phyloP scores from a whole-genome alignment of 2,329 filamentous ascomycete genomes.

The Fusarium lateritium region DNA sequence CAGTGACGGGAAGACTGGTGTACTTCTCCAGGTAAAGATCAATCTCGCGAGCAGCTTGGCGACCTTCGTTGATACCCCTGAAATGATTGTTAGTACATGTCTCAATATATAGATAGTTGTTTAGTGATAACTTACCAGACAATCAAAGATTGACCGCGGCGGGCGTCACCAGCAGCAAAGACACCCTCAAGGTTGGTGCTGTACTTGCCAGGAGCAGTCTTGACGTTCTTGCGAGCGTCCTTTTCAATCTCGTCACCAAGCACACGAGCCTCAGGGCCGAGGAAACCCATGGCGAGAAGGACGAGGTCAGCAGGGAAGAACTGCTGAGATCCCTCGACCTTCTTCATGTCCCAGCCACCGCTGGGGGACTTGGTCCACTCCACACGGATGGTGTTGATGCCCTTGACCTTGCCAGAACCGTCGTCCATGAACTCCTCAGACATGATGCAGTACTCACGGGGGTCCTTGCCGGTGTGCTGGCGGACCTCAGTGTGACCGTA shows the following conservation, averaged over 20 bases:
- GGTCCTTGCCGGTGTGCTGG: conserved; percentile 95
- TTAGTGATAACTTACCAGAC: conserved; percentile 79
- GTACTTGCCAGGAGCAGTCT: conserved; percentile 91
- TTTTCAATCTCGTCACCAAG: conserved; percentile 91
- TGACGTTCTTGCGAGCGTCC: conserved; percentile 94
- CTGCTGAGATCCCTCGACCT: conserved; percentile 91
- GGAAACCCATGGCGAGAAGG: conserved; percentile 96
- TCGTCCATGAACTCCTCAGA: conserved; percentile 96
- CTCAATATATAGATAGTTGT: neutral
- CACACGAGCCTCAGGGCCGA: conserved; percentile 91
- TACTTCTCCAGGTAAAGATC: conserved; percentile 87
- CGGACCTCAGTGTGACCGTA: conserved; percentile 97
- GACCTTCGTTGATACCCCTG: conserved; percentile 97
- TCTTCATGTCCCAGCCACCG: conserved; percentile 99
- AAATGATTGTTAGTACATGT: conserved; percentile 13
- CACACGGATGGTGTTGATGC: conserved; percentile 95
- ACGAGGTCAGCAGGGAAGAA: conserved; percentile 98
- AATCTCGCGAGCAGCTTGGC: conserved; percentile 91
- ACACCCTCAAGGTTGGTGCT: conserved; percentile 89
- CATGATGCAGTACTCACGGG: conserved; percentile 98
- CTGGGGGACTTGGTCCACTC: conserved; percentile 94
- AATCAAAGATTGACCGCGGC: conserved; percentile 94
- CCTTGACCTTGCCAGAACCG: conserved; percentile 88
- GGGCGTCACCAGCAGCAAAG: conserved; percentile 95
- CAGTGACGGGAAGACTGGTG: conserved; percentile 88